A percentile compares a stretch with the other conserved stretches of the same genome.
These are phyloP conservation scores for Candida dajiaensis DNA, from an alignment of 805 yeast species.

Conservation along the genomic window DNA sequence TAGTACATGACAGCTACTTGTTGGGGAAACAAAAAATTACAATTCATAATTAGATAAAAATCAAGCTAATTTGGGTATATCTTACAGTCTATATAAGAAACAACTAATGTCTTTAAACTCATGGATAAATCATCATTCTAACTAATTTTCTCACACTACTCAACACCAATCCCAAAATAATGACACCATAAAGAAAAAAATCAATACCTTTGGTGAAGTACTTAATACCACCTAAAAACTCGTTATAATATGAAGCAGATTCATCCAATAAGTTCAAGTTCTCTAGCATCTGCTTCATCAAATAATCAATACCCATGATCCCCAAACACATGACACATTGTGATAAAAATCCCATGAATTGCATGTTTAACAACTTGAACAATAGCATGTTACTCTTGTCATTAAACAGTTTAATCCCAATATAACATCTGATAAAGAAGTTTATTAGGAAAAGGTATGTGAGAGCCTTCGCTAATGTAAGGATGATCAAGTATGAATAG, in stretches of 20 bases:
- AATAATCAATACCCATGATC: slow-evolving; percentile 8
- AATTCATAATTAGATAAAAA: no score
- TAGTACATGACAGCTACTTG: no score
- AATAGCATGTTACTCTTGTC: slow-evolving; percentile 12
- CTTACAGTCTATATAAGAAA: no score
- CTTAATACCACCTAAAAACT: slow-evolving; percentile 1
- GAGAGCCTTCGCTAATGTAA: slow-evolving; percentile 13
- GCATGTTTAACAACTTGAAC: slow-evolving; percentile 14
- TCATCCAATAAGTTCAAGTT: not conserved
- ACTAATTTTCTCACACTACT: slow-evolving; percentile 5
- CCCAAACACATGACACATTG: slow-evolving; percentile 10
- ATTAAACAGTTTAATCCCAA: slow-evolving; percentile 16
- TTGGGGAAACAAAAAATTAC: no score
- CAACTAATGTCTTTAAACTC: no score
- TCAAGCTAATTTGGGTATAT: no score
- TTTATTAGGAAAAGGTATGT: slow-evolving; percentile 14
- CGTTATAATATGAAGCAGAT: slow-evolving; percentile 1
- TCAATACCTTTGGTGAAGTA: slow-evolving; percentile 7
- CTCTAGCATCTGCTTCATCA: slow-evolving; percentile 6
- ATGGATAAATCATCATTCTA: not conserved
- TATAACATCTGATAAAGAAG: slow-evolving; percentile 15
- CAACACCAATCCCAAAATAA: slow-evolving; percentile 11
- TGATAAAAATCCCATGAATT: slow-evolving; percentile 18
- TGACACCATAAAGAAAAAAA: slow-evolving; percentile 8
- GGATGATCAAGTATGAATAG: slow-evolving; percentile 9